Conservation (phyloP, 345 rosid species). For the Nasturtium officinale region DNA sequence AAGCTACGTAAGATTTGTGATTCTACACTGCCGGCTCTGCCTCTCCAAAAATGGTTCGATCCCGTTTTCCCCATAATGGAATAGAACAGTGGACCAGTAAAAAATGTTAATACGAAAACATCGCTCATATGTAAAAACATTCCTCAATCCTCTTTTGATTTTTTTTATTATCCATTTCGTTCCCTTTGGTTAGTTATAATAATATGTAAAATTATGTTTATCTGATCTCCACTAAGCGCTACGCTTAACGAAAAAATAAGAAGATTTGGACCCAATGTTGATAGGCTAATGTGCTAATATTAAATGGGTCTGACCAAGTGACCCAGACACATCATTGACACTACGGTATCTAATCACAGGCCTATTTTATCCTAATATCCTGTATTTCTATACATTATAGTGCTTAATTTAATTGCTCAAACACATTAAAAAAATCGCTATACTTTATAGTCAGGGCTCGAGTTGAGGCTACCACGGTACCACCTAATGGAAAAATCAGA, state of each 20-base stretch:
- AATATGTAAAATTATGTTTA: background rate
- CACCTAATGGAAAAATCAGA: too few relatives aligned
- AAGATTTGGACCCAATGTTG: too few relatives aligned
- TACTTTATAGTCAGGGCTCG: too few relatives aligned
- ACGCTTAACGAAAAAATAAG: too few relatives aligned
- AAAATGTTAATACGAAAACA: background rate
- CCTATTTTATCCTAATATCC: slow-evolving; percentile 27
- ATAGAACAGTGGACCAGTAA: background rate
- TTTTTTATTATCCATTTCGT: background rate
- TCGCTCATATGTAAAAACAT: too few relatives aligned
- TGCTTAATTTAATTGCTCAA: background rate
- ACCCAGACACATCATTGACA: slow-evolving; percentile 47
- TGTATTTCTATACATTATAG: background rate
- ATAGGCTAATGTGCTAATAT: slow-evolving; percentile 25
- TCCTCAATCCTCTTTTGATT: background rate
- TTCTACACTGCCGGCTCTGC: background rate
- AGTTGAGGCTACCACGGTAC: too few relatives aligned
- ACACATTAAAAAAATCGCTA: too few relatives aligned
- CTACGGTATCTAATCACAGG: slow-evolving; percentile 39
- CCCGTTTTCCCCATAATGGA: background rate
- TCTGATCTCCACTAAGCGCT: too few relatives aligned
- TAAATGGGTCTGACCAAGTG: slow-evolving; percentile 43
- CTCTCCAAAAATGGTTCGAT: background rate
- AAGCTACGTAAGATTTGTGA: background rate
- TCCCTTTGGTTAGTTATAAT: background rate